A percentile compares a stretch with the other conserved stretches of the same genome.
Evolutionary conservation across 2,329 filamentous ascomycete genomes (phyloP).

Genomic region (Verticillium albo-atrum): DNA sequence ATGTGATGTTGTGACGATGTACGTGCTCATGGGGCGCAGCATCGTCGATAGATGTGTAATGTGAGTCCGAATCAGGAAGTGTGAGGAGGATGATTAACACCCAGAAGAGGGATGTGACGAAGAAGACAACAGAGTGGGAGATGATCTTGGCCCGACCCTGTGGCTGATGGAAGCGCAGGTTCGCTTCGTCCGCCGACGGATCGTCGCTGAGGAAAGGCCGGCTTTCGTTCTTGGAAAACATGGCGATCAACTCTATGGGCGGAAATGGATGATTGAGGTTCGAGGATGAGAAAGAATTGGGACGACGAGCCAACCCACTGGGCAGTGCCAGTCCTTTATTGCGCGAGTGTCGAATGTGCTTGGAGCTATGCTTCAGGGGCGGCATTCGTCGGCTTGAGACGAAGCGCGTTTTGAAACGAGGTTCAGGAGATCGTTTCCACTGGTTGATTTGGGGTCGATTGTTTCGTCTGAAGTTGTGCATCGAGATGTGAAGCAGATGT

Average conservation of each 20-base stretch:
- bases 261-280: background rate
- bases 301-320: background rate
- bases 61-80: background rate
- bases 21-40: background rate
- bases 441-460: background rate
- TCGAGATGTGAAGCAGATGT: background rate
- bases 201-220: constrained; percentile 1
- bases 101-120: constrained; percentile 18
- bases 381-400: background rate
- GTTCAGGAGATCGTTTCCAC: background rate
- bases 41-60: background rate
- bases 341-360: background rate
- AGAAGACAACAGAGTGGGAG: constrained; percentile 6
- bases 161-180: background rate
- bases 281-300: background rate
- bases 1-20: constrained; percentile 13
- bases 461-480: background rate
- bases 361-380: background rate
- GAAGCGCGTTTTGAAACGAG: background rate
- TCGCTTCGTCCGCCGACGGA: background rate
- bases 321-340: background rate
- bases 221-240: constrained; percentile 2
- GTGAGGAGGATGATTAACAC: constrained; percentile 11
- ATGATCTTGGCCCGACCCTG: background rate
- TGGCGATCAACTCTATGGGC: background rate